These are phyloP conservation scores for Parastagonospora avenae DNA, from an alignment of 2,329 filamentous ascomycete species.

Conservation along the genomic window DNA sequence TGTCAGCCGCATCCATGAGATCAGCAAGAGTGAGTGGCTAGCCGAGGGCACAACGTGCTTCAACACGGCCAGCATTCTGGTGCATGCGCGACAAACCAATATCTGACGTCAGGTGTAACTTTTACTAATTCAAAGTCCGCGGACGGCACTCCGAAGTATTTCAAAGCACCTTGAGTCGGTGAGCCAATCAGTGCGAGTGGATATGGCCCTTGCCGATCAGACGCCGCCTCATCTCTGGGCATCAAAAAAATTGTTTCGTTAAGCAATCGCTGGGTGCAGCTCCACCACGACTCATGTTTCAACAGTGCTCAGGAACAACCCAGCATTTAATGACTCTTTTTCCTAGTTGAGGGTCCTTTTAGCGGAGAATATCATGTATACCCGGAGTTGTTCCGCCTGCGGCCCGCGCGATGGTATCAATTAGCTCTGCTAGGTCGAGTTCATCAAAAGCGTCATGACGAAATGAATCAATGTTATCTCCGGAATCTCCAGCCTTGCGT, in stretches of 20 bases:
- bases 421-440: conserved; percentile 1
- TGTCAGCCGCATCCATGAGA: no score
- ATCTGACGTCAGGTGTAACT: background rate
- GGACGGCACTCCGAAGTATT: background rate
- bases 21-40: no score
- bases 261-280: background rate
- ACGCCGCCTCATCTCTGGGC: background rate
- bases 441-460: conserved; percentile 18
- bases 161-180: background rate
- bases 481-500: conserved; percentile 14
- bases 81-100: no score
- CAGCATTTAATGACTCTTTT: background rate
- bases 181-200: background rate
- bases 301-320: background rate
- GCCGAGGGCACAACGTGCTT: no score
- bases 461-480: conserved; percentile 12
- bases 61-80: no score
- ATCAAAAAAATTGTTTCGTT: background rate
- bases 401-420: background rate
- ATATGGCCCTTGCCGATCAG: background rate
- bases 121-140: background rate
- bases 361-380: background rate
- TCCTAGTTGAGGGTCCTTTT: background rate
- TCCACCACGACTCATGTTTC: background rate
- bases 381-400: background rate